Evolutionary conservation across 306 rosid genomes (phyloP).

Genomic region (Boehmeria nivea): DNA sequence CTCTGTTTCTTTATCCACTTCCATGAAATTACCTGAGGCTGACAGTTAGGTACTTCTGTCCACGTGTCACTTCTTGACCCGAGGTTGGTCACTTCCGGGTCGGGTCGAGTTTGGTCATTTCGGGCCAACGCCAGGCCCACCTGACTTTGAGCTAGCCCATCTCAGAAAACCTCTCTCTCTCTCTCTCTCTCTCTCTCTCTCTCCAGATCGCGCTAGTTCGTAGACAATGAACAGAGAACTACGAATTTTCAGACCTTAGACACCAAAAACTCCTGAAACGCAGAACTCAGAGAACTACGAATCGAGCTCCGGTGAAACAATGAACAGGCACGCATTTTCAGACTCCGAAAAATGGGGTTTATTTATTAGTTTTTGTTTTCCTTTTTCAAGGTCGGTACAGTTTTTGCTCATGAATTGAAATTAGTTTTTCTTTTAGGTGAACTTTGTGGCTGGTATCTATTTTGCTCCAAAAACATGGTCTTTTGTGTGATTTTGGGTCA

Average conservation of each 20-base stretch:
- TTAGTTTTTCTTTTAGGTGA: no score
- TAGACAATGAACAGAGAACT: no score
- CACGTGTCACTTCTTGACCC: neutral
- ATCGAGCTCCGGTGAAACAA: neutral
- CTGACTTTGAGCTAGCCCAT: neutral
- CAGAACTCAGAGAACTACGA: neutral
- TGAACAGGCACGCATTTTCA: neutral
- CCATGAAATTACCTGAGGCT: conserved; percentile 8
- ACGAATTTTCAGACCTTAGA: no score
- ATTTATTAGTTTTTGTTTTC: no score
- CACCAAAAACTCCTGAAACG: no score
- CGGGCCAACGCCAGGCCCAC: neutral
- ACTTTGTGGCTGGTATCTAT: no score
- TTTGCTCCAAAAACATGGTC: no score
- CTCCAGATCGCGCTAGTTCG: no score
- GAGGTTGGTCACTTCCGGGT: no score
- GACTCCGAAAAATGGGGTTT: no score
- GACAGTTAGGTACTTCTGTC: neutral
- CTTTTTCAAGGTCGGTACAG: no score
- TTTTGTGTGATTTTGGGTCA: neutral
- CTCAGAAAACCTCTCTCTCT: neutral
- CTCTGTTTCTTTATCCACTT: conserved; percentile 9
- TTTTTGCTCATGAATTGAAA: no score
- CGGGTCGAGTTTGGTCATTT: neutral
- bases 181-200: neutral